Base-by-base conservation (phyloP, 192 early-diverging fungal species). In the Piromyces finnis region DNA sequence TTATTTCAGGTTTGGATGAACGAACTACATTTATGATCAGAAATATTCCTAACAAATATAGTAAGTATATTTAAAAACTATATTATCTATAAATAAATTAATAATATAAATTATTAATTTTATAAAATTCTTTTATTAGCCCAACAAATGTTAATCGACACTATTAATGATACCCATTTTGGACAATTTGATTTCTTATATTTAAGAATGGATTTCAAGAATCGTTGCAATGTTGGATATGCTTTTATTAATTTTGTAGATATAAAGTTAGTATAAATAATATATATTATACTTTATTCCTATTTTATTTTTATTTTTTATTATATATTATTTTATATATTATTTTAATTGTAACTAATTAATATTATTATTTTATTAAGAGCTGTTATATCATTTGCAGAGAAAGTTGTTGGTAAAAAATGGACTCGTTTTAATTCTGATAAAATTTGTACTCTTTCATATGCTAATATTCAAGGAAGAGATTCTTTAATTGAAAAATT, bases 21-120 rank as follows among this genome's bases (percentile, higher is more conserved):
- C 86, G 94, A 12, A 94, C 93, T 0, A 94, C 94, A 0, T 92
- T 93, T 81, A 95, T 95, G 94, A 92, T 95, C 77, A 86, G 93
- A 37, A 95, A 95, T 82, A 94, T 95, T 79, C 94, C 94, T 16
- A 95, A 95, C 84, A 94, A 94, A 82, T 94, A 93, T 81, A 91
- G 92, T 92, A 84, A 51, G 81, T 18, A 9, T 27, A 26, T 17
- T 12, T 28, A 11, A 29, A 29, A 78, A 81, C 9, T 32, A 32
- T n/a, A 32, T 32, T 6, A 32, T 32, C 9, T 6, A 32, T 32
- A 32, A 32, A 6, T 6, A 32, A 6, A 32, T 6, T 32, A 32
- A 32, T 32, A 32, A 32, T 32, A 32, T 6, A 6, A 32, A 32
- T 32, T 6, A 32, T n/a, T n/a, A n/a, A n/a, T 28, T 16, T 82